phyloP scores from a whole-genome alignment of 371 early-diverging fungal species.

The Entomophthora muscae region DNA sequence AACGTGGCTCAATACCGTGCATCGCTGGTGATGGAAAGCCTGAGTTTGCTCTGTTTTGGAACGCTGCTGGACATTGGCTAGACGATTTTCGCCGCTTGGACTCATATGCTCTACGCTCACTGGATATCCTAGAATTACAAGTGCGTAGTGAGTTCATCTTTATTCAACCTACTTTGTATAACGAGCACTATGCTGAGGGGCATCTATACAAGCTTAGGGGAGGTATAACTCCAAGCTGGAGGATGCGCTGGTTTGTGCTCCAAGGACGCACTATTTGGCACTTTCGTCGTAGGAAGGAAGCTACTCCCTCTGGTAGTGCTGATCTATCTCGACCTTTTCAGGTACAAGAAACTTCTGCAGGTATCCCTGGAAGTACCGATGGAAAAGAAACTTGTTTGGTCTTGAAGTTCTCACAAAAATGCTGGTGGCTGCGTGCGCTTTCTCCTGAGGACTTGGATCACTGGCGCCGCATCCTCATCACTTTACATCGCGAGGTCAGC shows the following conservation, averaged over 20 bases:
- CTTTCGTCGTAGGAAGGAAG: background rate
- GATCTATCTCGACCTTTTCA: background rate
- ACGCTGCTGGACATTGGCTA: constrained; percentile 6
- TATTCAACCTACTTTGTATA: background rate
- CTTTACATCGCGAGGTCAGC: background rate
- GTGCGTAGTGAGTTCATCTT: background rate
- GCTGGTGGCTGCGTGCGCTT: constrained; percentile 4
- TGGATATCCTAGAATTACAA: constrained; percentile 4
- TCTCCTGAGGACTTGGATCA: constrained; percentile 1
- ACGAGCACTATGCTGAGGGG: constrained; percentile 7
- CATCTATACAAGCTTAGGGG: background rate
- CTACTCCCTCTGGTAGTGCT: background rate
- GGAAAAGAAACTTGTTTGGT: background rate
- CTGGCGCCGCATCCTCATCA: constrained; percentile 6
- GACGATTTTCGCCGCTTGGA: constrained; percentile 1
- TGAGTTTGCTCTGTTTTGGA: constrained; percentile 3
- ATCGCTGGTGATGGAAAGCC: background rate
- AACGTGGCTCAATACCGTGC: too few relatives aligned
- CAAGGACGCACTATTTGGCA: background rate
- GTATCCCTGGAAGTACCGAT: background rate
- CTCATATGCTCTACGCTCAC: background rate
- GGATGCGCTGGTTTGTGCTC: constrained; percentile 1
- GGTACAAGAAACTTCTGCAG: constrained; percentile 6
- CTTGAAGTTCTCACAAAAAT: background rate
- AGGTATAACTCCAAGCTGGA: constrained; percentile 1